These are phyloP conservation scores for Pythium sukuiense DNA, from an alignment of 352 stramenopile genomes.

Conservation along the genomic window DNA sequence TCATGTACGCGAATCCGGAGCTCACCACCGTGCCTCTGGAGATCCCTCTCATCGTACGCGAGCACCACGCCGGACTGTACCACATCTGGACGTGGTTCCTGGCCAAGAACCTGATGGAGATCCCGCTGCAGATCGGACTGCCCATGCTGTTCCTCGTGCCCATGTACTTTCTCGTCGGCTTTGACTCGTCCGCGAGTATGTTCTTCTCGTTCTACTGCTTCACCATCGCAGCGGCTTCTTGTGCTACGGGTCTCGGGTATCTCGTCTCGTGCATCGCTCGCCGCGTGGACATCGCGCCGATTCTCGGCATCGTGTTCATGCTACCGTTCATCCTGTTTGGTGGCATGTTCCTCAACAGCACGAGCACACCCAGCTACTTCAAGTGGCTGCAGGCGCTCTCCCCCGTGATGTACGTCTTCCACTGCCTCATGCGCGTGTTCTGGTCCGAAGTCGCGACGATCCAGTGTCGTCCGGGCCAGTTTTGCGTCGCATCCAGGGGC, in stretches of 20 bases:
- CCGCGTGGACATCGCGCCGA: constrained; percentile 32
- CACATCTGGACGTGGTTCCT: constrained; percentile 35
- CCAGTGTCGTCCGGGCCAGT: constrained; percentile 17
- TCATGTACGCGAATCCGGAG: constrained; percentile 38
- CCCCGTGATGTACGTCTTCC: constrained; percentile 40
- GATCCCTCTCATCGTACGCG: constrained; percentile 35
- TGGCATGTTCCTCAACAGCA: constrained; percentile 37
- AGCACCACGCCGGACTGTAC: constrained; percentile 36
- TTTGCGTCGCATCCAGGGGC: constrained; percentile 20
- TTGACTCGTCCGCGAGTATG: constrained; percentile 24
- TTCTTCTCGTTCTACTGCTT: constrained; percentile 38
- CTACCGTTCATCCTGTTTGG: constrained; percentile 45
- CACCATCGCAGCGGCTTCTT: constrained; percentile 21
- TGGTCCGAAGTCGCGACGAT: constrained; percentile 32
- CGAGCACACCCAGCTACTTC: constrained; percentile 37
- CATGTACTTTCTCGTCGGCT: constrained; percentile 44
- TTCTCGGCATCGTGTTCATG: constrained; percentile 38
- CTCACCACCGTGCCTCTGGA: constrained; percentile 34
- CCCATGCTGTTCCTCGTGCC: constrained; percentile 35
- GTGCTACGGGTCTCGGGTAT: constrained; percentile 32
- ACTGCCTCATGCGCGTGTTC: constrained; percentile 34
- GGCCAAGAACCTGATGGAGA: constrained; percentile 39
- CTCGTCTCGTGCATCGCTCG: constrained; percentile 36
- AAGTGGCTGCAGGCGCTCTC: constrained; percentile 37
- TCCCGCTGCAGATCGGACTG: constrained; percentile 29